Evolutionary conservation across 2,329 filamentous ascomycete species (phyloP), one percentile per base, ranked within the genome.

Genomic region (Xylaria sp.): DNA sequence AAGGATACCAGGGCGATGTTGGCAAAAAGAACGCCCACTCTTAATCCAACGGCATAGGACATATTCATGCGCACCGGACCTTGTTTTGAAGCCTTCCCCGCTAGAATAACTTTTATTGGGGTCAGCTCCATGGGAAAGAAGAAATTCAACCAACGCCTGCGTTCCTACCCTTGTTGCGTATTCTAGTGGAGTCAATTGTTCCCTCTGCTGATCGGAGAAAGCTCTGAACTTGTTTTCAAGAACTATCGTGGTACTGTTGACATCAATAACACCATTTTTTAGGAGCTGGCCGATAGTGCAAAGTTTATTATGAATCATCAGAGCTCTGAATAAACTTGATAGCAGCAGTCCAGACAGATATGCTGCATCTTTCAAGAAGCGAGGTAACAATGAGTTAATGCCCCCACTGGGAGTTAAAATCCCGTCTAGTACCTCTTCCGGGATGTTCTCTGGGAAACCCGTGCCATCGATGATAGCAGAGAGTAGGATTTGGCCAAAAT

Each of bases 91-190:
- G n/a, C n/a, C n/a, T n/a, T n/a, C n/a, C n/a, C n/a, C n/a, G n/a
- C 17, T 17, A 4, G 19, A 29, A 31, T 5, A 40, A 6, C 19
- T 19, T 47, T 53, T 53, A 17, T 53, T 58, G 1, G 56, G 48
- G 19, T 53, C 48, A 7, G 31, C 56, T 40, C 40, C 41, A 10
- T 47, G 13, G 6, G 40, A 58, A 31, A 58, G 55, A 31, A 58
- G 46, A 3, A 56, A 19, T n/a, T 43, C 52, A 1, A 48, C 7
- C 29, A 51, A 17, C n/a, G 2, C 21, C 38, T 46, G 21, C 15
- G 51, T 4, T 37, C 33, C 15, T n/a, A 3, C 1, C 1, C 1
- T 6, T 15, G 47, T 47, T 19, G 38, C 55, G 5, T 2, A 7
- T 47, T 58, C 43, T 15, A 53, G 25, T 13, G n/a, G 48, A 23